Percentiles rank a stretch among this genome's conserved stretches.
Conservation (phyloP, 768 basidiomycete species). For the Hericium alpestre region DNA sequence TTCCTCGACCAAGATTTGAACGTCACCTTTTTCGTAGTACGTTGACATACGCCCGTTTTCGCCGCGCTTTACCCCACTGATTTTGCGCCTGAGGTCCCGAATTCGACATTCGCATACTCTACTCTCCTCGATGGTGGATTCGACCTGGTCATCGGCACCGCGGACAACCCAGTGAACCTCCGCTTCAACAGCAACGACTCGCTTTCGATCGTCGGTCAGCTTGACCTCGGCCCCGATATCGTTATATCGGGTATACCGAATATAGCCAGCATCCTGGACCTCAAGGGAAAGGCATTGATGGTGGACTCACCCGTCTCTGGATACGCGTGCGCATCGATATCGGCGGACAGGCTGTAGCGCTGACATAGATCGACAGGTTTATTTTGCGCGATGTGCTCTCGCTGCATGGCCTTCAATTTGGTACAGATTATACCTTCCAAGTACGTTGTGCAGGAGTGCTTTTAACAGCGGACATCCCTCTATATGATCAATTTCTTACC, state of each 20-base stretch:
- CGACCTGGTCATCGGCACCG: constrained; percentile 1
- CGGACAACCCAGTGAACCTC: constrained; percentile 1
- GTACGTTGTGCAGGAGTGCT: background rate
- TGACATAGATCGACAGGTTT: background rate
- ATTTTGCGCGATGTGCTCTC: background rate
- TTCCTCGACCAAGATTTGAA: background rate
- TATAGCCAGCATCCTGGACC: background rate
- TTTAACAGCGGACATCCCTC: no score
- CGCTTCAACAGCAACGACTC: constrained; percentile 1
- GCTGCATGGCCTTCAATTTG: background rate
- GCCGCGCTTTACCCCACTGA: background rate
- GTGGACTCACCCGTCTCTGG: background rate
- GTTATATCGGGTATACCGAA: background rate
- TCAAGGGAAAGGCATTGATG: background rate
- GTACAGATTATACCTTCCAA: background rate
- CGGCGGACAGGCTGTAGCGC: background rate
- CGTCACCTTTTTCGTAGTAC: background rate
- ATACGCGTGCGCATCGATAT: background rate
- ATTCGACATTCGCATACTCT: background rate
- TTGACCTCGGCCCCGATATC: background rate
- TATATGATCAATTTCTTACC: background rate
- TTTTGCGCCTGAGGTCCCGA: background rate
- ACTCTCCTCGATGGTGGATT: background rate
- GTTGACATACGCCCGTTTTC: background rate
- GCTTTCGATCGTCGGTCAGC: background rate